phyloP scores from a whole-genome alignment of 2,329 filamentous ascomycete genomes.

The Curvularia sp. region DNA sequence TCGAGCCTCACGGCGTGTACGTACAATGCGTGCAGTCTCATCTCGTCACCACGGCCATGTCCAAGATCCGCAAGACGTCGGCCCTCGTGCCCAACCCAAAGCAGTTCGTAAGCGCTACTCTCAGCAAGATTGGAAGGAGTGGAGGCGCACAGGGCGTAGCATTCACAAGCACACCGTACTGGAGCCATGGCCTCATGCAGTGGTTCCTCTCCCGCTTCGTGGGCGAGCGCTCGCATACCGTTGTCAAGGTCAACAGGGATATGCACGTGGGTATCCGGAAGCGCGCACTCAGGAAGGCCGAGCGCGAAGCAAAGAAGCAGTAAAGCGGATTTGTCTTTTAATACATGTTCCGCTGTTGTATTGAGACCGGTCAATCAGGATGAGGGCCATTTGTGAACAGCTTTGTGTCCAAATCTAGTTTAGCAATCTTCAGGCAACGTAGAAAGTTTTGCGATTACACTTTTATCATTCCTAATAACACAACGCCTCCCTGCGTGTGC shows the following conservation, averaged over 20 bases:
- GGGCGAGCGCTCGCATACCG: conserved; percentile 63
- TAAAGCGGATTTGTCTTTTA: conserved; percentile 12
- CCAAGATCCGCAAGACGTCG: conserved; percentile 84
- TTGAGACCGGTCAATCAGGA: background rate
- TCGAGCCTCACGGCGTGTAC: conserved; percentile 79
- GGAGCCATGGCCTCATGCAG: conserved; percentile 88
- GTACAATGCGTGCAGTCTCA: conserved; percentile 94
- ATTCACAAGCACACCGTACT: conserved; percentile 89
- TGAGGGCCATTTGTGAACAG: background rate
- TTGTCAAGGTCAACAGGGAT: conserved; percentile 66
- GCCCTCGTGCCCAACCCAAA: conserved; percentile 80
- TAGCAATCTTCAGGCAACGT: background rate
- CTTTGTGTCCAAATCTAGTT: no score
- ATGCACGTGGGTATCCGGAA: conserved; percentile 86
- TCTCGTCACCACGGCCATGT: conserved; percentile 95
- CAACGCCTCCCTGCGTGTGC: background rate
- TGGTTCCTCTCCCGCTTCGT: conserved; percentile 73
- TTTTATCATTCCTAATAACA: background rate
- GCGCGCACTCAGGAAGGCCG: conserved; percentile 82
- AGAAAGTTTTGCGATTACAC: background rate
- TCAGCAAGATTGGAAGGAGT: conserved; percentile 79
- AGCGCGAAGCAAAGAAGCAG: conserved; percentile 77
- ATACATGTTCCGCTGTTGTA: background rate
- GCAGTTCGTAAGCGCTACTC: conserved; percentile 77
- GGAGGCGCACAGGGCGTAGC: conserved; percentile 80